Conservation (phyloP, 768 basidiomycete genomes). For the Lentinula guzmanii region DNA sequence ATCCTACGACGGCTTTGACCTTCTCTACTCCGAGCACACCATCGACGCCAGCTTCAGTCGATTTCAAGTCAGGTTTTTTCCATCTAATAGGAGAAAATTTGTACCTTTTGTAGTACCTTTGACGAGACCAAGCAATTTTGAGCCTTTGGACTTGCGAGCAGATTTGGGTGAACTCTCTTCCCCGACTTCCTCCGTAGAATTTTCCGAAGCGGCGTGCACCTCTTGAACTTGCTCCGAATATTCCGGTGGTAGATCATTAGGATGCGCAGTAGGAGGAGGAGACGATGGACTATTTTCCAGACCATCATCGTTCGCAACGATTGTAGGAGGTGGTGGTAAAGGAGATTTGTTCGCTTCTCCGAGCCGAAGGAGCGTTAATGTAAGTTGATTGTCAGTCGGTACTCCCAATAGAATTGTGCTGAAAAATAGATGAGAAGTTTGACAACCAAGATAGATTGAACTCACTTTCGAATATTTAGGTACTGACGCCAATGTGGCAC, state of each 20-base stretch:
- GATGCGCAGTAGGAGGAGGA: neutral
- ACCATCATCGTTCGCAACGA: neutral
- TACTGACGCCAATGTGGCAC: slow-evolving; percentile 30
- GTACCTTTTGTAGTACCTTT: slow-evolving; percentile 1
- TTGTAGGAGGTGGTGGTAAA: slow-evolving; percentile 28
- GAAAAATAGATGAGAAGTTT: neutral
- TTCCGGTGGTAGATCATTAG: neutral
- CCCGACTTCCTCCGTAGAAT: neutral
- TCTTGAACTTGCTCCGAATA: neutral
- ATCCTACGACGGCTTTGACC: neutral
- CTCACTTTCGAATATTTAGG: slow-evolving; percentile 30
- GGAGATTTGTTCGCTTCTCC: slow-evolving; percentile 31
- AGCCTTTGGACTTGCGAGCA: neutral
- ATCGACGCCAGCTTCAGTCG: neutral
- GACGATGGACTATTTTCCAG: neutral
- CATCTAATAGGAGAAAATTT: neutral
- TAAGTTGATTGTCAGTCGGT: slow-evolving; percentile 38
- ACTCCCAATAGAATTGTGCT: slow-evolving; percentile 31
- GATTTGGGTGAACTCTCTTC: neutral
- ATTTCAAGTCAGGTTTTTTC: neutral
- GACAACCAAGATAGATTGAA: neutral
- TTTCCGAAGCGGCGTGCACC: neutral
- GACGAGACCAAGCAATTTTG: neutral
- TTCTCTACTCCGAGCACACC: neutral
- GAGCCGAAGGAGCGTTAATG: slow-evolving; percentile 33